These are phyloP conservation scores for Leucosporidium creatinivorum DNA, from an alignment of 768 basidiomycete species.

Conservation along the genomic window DNA sequence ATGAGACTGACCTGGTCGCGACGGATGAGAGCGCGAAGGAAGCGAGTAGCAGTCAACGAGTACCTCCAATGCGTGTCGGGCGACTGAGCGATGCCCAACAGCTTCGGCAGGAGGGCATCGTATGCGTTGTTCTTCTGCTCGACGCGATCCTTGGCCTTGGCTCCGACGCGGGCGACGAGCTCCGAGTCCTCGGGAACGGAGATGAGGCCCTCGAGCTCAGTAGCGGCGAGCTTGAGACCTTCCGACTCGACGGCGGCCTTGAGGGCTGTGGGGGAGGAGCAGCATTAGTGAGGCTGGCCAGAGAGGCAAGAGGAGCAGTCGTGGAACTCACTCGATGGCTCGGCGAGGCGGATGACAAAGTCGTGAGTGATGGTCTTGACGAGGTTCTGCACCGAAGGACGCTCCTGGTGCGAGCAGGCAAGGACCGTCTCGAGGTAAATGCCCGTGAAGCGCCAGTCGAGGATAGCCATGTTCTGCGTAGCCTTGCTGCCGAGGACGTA, in stretches of 20 bases:
- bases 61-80: conserved; percentile 72
- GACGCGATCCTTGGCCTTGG: conserved; percentile 12
- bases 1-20: conserved; percentile 47
- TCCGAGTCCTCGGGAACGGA: conserved; percentile 10
- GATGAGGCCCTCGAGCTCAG: conserved; percentile 13
- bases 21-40: conserved; percentile 61
- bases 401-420: conserved; percentile 68
- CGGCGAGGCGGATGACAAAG: conserved; percentile 36
- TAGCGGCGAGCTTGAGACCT: conserved; percentile 1
- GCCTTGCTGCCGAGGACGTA: conserved; percentile 41
- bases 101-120: conserved; percentile 39
- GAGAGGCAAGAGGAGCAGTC: too few species aligned
- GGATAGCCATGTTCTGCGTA: conserved; percentile 35
- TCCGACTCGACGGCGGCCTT: conserved; percentile 22
- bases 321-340: conserved; percentile 20
- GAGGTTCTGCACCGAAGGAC: conserved; percentile 71
- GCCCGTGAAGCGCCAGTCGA: conserved; percentile 59
- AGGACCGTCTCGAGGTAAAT: conserved; percentile 59
- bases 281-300: background rate
- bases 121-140: conserved; percentile 33
- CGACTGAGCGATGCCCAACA: conserved; percentile 57
- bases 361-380: conserved; percentile 53
- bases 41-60: conserved; percentile 59
- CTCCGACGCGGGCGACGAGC: conserved; percentile 12
- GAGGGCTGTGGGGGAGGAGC: conserved; percentile 1